A percentile compares a stretch with the other conserved stretches of the same genome.
Evolutionary conservation across 345 rosid species (phyloP).

Genomic region (Citrus sp.): DNA sequence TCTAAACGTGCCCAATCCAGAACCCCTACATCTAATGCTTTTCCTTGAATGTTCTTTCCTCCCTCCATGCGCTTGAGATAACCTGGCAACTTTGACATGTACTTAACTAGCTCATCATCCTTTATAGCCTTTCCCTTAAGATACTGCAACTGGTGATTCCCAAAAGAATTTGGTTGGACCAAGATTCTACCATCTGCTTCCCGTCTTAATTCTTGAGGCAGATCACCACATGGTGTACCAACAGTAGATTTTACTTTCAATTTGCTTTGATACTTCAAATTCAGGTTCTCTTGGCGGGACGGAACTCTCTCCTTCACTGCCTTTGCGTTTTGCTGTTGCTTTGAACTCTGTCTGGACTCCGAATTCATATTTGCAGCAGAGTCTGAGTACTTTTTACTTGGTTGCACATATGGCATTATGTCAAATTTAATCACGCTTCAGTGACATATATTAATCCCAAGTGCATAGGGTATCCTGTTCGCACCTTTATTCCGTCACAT

Average conservation of each 20-base stretch:
- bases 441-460: constrained; percentile 14
- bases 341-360: constrained; percentile 35
- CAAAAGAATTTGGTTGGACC: constrained; percentile 28
- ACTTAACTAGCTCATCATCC: constrained; percentile 69
- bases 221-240: constrained; percentile 10
- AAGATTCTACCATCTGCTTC: constrained; percentile 19
- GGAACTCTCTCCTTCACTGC: constrained; percentile 35
- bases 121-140: constrained; percentile 29
- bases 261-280: constrained; percentile 32
- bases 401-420: constrained; percentile 21
- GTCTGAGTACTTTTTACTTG: constrained; percentile 13
- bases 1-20: constrained; percentile 79
- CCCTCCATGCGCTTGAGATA: constrained; percentile 61
- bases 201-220: constrained; percentile 17
- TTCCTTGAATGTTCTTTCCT: constrained; percentile 45
- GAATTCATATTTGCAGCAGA: constrained; percentile 27
- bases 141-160: constrained; percentile 21
- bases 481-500: neutral
- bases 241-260: constrained; percentile 23
- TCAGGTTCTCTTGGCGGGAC: constrained; percentile 20
- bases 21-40: constrained; percentile 82
- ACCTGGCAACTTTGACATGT: constrained; percentile 76
- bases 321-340: constrained; percentile 28
- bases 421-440: constrained; percentile 13
- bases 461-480: neutral